phyloP scores from a whole-genome alignment of 2,329 filamentous ascomycete genomes.

The Ophiostoma australiae region DNA sequence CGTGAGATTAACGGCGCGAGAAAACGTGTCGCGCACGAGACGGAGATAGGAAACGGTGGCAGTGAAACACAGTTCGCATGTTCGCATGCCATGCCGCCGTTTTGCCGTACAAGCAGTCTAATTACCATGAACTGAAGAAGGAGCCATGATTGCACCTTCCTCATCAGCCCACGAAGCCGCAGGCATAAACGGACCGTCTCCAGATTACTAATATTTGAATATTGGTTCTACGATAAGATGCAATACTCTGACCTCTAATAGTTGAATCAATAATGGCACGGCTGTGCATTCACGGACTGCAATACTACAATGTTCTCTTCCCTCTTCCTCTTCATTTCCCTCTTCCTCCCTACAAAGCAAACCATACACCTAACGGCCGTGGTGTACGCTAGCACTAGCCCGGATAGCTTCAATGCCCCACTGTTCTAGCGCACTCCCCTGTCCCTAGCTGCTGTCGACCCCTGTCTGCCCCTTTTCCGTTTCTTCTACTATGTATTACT shows the following conservation, averaged over 20 bases:
- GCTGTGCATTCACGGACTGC: neutral
- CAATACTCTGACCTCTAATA: neutral
- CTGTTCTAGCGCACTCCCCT: neutral
- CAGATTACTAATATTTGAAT: neutral
- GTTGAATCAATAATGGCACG: neutral
- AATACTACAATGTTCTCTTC: neutral
- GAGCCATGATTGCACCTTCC: neutral
- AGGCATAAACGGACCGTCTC: neutral
- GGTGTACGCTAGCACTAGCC: constrained; percentile 1
- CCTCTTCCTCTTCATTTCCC: neutral
- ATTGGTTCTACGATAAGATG: neutral
- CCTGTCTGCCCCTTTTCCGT: constrained; percentile 16
- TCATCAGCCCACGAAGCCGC: neutral
- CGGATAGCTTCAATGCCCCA: neutral
- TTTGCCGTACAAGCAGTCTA: neutral
- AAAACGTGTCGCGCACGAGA: constrained; percentile 14
- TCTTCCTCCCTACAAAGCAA: neutral
- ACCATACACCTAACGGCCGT: neutral
- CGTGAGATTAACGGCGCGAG: neutral
- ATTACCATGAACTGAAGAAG: neutral
- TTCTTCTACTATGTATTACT: neutral
- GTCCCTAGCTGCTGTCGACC: constrained; percentile 11
- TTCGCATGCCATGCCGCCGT: neutral
- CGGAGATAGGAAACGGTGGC: neutral
- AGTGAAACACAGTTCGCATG: neutral